Evolutionary conservation across 805 yeast species (phyloP).

Genomic region (Blastobotrys parvus): DNA sequence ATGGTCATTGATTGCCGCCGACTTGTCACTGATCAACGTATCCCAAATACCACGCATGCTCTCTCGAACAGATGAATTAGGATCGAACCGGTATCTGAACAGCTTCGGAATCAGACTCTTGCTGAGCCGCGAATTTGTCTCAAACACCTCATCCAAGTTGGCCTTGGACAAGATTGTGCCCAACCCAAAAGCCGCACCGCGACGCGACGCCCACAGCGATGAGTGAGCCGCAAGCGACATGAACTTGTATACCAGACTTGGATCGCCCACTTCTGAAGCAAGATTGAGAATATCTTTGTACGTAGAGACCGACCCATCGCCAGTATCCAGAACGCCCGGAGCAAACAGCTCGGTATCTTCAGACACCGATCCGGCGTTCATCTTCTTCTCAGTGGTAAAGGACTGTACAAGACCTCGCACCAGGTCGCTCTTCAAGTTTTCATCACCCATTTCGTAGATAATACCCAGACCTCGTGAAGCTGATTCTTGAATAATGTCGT

Average conservation of each 20-base stretch:
- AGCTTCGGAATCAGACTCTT: slow-evolving; percentile 67
- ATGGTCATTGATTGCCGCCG: slow-evolving; percentile 47
- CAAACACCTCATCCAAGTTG: slow-evolving; percentile 54
- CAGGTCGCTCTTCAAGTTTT: slow-evolving; percentile 58
- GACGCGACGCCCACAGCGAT: slow-evolving; percentile 84
- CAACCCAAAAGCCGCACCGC: slow-evolving; percentile 90
- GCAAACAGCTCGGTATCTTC: slow-evolving; percentile 81
- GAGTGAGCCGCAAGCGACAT: slow-evolving; percentile 88
- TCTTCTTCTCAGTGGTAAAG: slow-evolving; percentile 57
- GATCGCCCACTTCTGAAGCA: slow-evolving; percentile 94
- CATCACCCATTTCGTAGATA: slow-evolving; percentile 69
- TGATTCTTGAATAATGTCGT: slow-evolving; percentile 84
- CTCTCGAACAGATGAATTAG: slow-evolving; percentile 59
- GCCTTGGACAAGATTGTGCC: slow-evolving; percentile 78
- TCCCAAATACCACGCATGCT: slow-evolving; percentile 91
- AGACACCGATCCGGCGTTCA: slow-evolving; percentile 57
- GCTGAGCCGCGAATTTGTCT: slow-evolving; percentile 46
- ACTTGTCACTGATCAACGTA: slow-evolving; percentile 49
- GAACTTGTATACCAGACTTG: slow-evolving; percentile 85
- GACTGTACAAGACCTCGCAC: slow-evolving; percentile 66
- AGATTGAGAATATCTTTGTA: slow-evolving; percentile 81
- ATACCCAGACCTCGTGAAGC: slow-evolving; percentile 84
- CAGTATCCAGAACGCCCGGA: slow-evolving; percentile 68
- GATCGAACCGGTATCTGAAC: slow-evolving; percentile 80
- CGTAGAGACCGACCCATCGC: slow-evolving; percentile 81